Evolutionary conservation across 306 rosid genomes (phyloP), one percentile per base, ranked within the genome.

Genomic region (Rosa chinensis): DNA sequence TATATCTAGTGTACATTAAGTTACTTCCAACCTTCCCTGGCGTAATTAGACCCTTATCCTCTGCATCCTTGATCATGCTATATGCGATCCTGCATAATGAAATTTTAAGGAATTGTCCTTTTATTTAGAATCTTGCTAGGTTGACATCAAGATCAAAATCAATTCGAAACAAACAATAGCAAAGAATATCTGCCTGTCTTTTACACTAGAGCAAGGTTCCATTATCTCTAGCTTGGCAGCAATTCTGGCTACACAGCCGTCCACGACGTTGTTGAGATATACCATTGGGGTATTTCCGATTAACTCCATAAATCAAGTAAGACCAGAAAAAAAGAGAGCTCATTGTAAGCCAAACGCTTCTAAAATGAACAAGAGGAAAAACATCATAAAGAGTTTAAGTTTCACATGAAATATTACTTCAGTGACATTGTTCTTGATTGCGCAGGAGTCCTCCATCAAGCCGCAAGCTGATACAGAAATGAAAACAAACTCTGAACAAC

Each of bases 61-160:
- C 94, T 0, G 97, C 99, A 59, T 95, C 97, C 67, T 89, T 78
- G 76, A 92, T 95, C 99, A 95, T 92, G 74, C 94, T 91, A 52
- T 83, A 59, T 0, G 90, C 95, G 52, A 88, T 89, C 87, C 97
- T 94, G 88, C 77, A 78, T 48, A 44, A 10, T 49, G 45, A 72
- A 66, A 72, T 77, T 66, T 45, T 7, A 56, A 20, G 28, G 28
- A 55, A 53, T 20, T 20, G 25, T 55, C 62, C 28, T 20, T 20
- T 56, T 32, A 32, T 32, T 23, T 59, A 28, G 12, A 9, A 21
- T 9, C 37, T 32, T 23, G 10, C 10, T 20, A 21, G 6, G 5
- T 59, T n/a, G 32, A 21, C 77, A 84, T 49, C 72, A 67, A 66
- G 32, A 13, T 14, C 37, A 67, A n/a, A 66, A 67, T 66, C 59